A percentile compares a stretch with the other conserved stretches of the same genome.
Evolutionary conservation across 2,329 filamentous ascomycete species (phyloP).

Genomic region (Xylariomycetidae sp.): DNA sequence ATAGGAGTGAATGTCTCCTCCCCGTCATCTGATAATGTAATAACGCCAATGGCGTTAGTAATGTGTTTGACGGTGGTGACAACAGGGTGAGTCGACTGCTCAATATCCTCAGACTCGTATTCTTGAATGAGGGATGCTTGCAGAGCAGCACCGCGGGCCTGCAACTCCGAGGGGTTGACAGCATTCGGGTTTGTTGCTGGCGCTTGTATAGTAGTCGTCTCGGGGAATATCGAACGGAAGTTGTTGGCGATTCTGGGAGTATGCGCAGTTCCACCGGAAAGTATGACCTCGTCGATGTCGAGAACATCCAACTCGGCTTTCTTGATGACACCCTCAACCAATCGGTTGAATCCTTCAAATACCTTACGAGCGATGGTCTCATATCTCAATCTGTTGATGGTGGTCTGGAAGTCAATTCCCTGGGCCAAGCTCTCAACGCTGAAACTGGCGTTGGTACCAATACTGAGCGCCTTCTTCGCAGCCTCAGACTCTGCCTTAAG

Average conservation of each 20-base stretch:
- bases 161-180: conserved; percentile 90
- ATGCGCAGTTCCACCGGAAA: conserved; percentile 87
- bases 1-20: conserved; percentile 74
- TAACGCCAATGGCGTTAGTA: conserved; percentile 80
- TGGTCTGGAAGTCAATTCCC: conserved; percentile 85
- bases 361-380: conserved; percentile 84
- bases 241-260: conserved; percentile 88
- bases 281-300: conserved; percentile 91
- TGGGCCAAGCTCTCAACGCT: conserved; percentile 87
- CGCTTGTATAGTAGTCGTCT: conserved; percentile 71
- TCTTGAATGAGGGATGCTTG: conserved; percentile 93
- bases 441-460: conserved; percentile 84
- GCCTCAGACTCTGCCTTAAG: conserved; percentile 86
- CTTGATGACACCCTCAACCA: conserved; percentile 80
- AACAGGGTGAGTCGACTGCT: conserved; percentile 91
- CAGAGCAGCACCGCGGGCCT: conserved; percentile 85
- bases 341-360: conserved; percentile 79
- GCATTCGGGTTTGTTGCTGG: conserved; percentile 73
- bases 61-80: conserved; percentile 94
- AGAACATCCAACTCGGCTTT: conserved; percentile 91
- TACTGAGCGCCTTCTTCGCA: conserved; percentile 85
- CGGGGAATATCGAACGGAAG: conserved; percentile 74
- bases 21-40: conserved; percentile 52
- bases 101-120: conserved; percentile 89
- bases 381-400: conserved; percentile 89